A percentile compares a stretch with the other conserved stretches of the same genome.
Conservation (phyloP, 805 yeast genomes). For the Tanozyma kutaoensis region DNA sequence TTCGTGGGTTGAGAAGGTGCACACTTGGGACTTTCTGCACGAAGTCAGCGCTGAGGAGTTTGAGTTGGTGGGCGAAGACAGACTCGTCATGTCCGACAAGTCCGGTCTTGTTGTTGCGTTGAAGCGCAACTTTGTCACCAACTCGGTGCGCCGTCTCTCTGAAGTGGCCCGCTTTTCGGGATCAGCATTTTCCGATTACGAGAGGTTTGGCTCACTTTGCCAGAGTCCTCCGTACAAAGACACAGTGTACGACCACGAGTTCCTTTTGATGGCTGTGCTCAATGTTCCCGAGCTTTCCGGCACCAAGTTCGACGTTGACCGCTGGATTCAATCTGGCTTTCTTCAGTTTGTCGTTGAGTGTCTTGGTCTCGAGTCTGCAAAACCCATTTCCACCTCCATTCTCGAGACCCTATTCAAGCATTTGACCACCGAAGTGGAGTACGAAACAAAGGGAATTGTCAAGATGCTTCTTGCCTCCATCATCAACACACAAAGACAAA, state of each 20-base stretch:
- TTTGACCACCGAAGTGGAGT: slow-evolving; percentile 19
- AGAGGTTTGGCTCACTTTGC: slow-evolving; percentile 1
- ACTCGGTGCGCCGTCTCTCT: slow-evolving; percentile 24
- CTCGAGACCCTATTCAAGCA: slow-evolving; percentile 30
- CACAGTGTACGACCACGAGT: slow-evolving; percentile 54
- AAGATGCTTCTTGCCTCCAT: slow-evolving; percentile 39
- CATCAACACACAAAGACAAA: slow-evolving; percentile 9
- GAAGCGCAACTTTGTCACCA: slow-evolving; percentile 33
- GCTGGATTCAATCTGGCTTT: slow-evolving; percentile 42
- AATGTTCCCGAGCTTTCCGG: slow-evolving; percentile 47
- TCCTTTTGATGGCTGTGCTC: slow-evolving; percentile 45
- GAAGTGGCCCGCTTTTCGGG: slow-evolving; percentile 1
- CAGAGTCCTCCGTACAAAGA: slow-evolving; percentile 7
- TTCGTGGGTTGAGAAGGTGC: slow-evolving; percentile 57
- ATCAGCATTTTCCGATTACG: slow-evolving; percentile 1
- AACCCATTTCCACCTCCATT: slow-evolving; percentile 27
- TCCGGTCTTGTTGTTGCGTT: slow-evolving; percentile 38
- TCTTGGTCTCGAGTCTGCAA: slow-evolving; percentile 21
- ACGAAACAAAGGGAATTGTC: slow-evolving; percentile 44
- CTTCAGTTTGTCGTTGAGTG: slow-evolving; percentile 37
- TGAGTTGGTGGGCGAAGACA: slow-evolving; percentile 34
- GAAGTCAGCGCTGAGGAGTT: slow-evolving; percentile 26
- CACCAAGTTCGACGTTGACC: slow-evolving; percentile 35
- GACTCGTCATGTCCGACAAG: slow-evolving; percentile 28
- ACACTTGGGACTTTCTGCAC: slow-evolving; percentile 51